These are phyloP conservation scores for Penicillium freii DNA, from an alignment of 2,329 filamentous ascomycete genomes.

Conservation along the genomic window DNA sequence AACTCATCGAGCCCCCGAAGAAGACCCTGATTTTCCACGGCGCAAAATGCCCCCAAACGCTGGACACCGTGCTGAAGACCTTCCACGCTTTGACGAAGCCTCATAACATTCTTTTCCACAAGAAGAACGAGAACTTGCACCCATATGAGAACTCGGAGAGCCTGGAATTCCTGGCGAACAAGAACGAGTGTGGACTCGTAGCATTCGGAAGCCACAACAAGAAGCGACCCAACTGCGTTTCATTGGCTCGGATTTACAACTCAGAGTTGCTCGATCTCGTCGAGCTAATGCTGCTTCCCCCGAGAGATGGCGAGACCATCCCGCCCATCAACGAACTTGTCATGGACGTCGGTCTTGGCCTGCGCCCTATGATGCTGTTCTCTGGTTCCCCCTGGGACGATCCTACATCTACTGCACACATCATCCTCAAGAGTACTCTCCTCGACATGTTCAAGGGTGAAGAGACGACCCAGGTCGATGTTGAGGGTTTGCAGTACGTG, in stretches of 20 bases:
- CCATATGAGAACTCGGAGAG: constrained; percentile 88
- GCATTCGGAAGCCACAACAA: constrained; percentile 84
- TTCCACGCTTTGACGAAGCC: constrained; percentile 82
- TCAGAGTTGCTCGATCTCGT: constrained; percentile 93
- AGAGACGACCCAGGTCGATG: constrained; percentile 77
- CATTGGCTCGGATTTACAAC: constrained; percentile 76
- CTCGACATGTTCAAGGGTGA: constrained; percentile 89
- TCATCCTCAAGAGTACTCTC: constrained; percentile 80
- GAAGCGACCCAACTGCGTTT: constrained; percentile 91
- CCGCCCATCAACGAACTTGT: constrained; percentile 56
- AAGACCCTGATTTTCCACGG: constrained; percentile 85
- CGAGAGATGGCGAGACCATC: constrained; percentile 51
- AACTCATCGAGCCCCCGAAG: constrained; percentile 85
- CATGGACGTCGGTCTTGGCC: constrained; percentile 65
- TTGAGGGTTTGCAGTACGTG: constrained; percentile 90
- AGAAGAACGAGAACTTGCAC: constrained; percentile 87
- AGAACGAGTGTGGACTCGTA: constrained; percentile 87
- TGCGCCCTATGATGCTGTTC: constrained; percentile 90
- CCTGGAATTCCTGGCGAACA: constrained; percentile 92
- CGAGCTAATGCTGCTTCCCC: constrained; percentile 78
- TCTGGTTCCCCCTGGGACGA: constrained; percentile 84
- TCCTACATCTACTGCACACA: constrained; percentile 74
- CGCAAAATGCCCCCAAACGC: constrained; percentile 76
- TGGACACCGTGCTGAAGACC: constrained; percentile 81
- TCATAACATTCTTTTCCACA: constrained; percentile 84